Percentiles rank a stretch among this genome's conserved stretches.
Conservation (phyloP, 1,284 basidiomycete species). For the Irpex sp. region DNA sequence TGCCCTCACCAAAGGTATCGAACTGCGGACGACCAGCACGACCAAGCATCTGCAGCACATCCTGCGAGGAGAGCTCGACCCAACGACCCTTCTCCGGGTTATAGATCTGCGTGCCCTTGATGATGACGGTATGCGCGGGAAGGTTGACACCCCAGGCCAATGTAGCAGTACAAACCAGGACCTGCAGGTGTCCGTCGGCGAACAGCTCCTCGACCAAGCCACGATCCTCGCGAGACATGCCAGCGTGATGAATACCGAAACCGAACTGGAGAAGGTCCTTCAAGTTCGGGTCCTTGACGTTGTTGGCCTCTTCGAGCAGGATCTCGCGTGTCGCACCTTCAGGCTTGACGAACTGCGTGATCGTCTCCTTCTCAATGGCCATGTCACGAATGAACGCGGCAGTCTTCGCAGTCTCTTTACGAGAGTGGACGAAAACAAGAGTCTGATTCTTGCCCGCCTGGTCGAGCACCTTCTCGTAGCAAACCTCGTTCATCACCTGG, state of each 20-base stretch:
- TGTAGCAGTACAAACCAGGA: conserved; percentile 96
- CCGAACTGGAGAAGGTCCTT: conserved; percentile 94
- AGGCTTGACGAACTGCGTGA: conserved; percentile 92
- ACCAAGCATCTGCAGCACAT: conserved; percentile 98
- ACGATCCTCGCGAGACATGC: conserved; percentile 94
- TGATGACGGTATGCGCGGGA: conserved; percentile 97
- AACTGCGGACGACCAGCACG: conserved; percentile 97
- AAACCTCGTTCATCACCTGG: conserved; percentile 98
- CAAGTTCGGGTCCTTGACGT: conserved; percentile 83
- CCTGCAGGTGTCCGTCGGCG: conserved; percentile 89
- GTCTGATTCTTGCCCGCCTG: conserved; percentile 91
- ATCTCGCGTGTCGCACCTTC: conserved; percentile 89
- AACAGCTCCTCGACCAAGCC: conserved; percentile 95
- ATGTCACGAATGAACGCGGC: conserved; percentile 93
- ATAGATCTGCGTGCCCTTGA: conserved; percentile 99
- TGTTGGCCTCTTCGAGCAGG: conserved; percentile 78
- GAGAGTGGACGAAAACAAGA: conserved; percentile 96
- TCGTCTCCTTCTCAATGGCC: conserved; percentile 95
- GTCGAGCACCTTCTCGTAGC: conserved; percentile 97
- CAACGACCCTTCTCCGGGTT: conserved; percentile 98
- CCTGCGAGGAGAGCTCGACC: conserved; percentile 95
- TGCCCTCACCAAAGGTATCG: conserved; percentile 96
- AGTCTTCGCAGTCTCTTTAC: conserved; percentile 98
- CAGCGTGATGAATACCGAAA: conserved; percentile 98
- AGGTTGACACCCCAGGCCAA: conserved; percentile 99